Evolutionary conservation across 2,329 filamentous ascomycete species (phyloP).

Genomic region (Westerdykella ornata): DNA sequence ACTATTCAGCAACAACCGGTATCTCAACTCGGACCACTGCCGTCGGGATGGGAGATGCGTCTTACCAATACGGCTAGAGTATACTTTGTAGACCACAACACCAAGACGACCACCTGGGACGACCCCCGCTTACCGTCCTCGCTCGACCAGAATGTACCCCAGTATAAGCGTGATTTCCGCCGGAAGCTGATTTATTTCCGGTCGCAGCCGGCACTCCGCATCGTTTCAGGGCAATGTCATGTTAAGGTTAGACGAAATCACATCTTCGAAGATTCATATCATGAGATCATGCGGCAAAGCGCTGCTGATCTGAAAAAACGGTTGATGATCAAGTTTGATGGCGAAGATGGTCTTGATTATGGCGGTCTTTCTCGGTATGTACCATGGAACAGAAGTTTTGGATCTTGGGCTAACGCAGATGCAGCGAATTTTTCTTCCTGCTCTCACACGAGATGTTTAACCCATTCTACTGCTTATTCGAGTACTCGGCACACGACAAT

Average conservation of each 20-base stretch:
- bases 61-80: constrained; percentile 96
- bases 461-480: constrained; percentile 98
- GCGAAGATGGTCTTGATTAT: constrained; percentile 95
- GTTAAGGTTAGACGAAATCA: constrained; percentile 95
- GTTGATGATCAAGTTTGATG: constrained; percentile 99
- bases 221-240: constrained; percentile 92
- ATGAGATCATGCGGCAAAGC: constrained; percentile 94
- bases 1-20: constrained; percentile 97
- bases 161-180: constrained; percentile 98
- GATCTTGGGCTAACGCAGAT: constrained; percentile 20
- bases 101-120: constrained; percentile 99
- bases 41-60: constrained; percentile 99
- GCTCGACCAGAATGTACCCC: constrained; percentile 93
- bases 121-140: constrained; percentile 92
- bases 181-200: constrained; percentile 99
- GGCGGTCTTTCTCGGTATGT: constrained; percentile 77
- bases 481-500: constrained; percentile 99
- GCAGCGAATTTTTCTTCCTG: constrained; percentile 96
- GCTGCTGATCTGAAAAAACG: constrained; percentile 96
- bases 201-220: constrained; percentile 91
- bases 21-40: constrained; percentile 87
- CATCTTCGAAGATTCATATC: constrained; percentile 98
- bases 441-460: constrained; percentile 99
- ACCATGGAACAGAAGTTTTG: background rate
- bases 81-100: constrained; percentile 99